These are phyloP conservation scores for Pseudogymnoascus sp. DNA, from an alignment of 2,329 filamentous ascomycete species.

Conservation along the genomic window DNA sequence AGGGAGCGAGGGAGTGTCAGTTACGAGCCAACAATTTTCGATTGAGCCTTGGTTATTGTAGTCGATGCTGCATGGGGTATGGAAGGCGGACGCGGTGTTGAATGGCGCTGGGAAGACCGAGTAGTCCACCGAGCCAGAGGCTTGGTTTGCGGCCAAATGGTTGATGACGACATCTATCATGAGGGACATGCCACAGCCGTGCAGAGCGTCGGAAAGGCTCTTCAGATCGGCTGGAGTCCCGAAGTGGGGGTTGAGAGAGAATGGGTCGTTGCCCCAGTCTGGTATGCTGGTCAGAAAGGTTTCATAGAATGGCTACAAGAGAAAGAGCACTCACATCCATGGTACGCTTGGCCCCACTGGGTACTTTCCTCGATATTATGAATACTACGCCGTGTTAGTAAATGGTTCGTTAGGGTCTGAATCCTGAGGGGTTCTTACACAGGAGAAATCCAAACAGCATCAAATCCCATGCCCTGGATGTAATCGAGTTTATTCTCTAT, in stretches of 20 bases:
- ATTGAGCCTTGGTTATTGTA: slow-evolving; percentile 41
- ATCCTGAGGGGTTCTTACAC: slow-evolving; percentile 18
- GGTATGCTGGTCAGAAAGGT: background rate
- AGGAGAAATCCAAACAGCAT: slow-evolving; percentile 35
- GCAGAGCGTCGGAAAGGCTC: slow-evolving; percentile 35
- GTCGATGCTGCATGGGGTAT: slow-evolving; percentile 50
- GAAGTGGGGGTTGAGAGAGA: slow-evolving; percentile 39
- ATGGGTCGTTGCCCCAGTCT: slow-evolving; percentile 38
- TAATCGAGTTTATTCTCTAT: slow-evolving; percentile 43
- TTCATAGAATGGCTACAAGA: background rate
- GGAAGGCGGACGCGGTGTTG: slow-evolving; percentile 51
- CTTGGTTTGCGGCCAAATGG: slow-evolving; percentile 44
- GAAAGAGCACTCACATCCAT: slow-evolving; percentile 34
- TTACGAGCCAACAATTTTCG: slow-evolving; percentile 42
- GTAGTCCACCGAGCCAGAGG: slow-evolving; percentile 44
- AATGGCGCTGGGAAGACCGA: slow-evolving; percentile 43
- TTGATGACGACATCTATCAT: slow-evolving; percentile 44
- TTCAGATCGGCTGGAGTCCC: slow-evolving; percentile 39
- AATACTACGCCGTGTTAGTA: background rate
- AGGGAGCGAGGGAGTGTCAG: slow-evolving; percentile 37
- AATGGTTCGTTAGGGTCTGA: slow-evolving; percentile 36
- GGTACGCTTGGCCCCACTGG: slow-evolving; percentile 37
- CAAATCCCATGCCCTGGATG: slow-evolving; percentile 43
- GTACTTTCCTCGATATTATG: slow-evolving; percentile 28
- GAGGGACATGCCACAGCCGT: slow-evolving; percentile 38